A percentile compares a stretch with the other conserved stretches of the same genome.
Evolutionary conservation across 768 basidiomycete genomes (phyloP).

Genomic region (Lyophyllum decastes): DNA sequence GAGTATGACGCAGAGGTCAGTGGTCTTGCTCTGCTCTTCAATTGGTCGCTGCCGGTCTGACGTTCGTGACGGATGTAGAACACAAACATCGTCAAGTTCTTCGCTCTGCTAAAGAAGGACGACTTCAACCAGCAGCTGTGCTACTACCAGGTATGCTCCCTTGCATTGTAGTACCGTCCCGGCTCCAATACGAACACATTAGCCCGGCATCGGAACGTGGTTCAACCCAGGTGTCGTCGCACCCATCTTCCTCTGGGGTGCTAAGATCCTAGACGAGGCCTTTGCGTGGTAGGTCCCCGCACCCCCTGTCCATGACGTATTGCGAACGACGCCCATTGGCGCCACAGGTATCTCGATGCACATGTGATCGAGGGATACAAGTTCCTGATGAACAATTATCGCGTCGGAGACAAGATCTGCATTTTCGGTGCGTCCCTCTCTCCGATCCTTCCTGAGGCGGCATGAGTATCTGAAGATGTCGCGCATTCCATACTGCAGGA

Average conservation of each 20-base stretch:
- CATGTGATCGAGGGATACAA: constrained; percentile 78
- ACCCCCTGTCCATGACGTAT: background rate
- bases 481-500: constrained; percentile 37
- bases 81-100: constrained; percentile 32
- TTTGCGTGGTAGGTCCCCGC: constrained; percentile 67
- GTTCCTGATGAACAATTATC: constrained; percentile 80
- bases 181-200: background rate
- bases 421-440: constrained; percentile 55
- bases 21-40: background rate
- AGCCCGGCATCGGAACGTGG: constrained; percentile 53
- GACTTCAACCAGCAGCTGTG: constrained; percentile 24
- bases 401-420: constrained; percentile 71
- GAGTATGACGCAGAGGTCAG: constrained; percentile 42
- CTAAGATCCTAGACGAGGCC: constrained; percentile 65
- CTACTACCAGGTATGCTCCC: constrained; percentile 57
- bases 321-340: background rate
- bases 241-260: constrained; percentile 57
- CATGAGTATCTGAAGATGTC: background rate
- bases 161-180: constrained; percentile 21
- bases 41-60: background rate
- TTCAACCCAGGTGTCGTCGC: constrained; percentile 67
- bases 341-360: constrained; percentile 60
- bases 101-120: constrained; percentile 30
- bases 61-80: constrained; percentile 15
- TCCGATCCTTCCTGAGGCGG: background rate